Evolutionary conservation across 2,329 filamentous ascomycete genomes (phyloP).

Genomic region (Pseudocercospora musae): DNA sequence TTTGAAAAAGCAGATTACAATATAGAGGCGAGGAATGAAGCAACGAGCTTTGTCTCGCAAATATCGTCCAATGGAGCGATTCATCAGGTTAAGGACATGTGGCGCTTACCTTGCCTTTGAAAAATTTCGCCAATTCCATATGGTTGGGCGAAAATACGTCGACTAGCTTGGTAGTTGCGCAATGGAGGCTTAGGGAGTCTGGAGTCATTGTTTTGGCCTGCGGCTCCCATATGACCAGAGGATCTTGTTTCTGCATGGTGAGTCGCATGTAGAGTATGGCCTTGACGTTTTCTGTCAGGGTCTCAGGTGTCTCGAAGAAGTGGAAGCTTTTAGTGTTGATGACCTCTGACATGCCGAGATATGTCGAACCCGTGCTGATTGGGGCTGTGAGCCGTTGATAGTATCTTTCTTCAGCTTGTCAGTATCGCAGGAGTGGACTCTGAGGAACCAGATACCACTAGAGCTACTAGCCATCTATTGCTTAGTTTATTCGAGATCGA

Average conservation of each 20-base stretch:
- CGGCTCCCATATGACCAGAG: constrained; percentile 30
- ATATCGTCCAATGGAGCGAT: too few relatives aligned
- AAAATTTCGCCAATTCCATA: constrained; percentile 28
- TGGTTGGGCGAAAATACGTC: constrained; percentile 34
- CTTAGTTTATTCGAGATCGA: too few relatives aligned
- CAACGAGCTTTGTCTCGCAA: too few relatives aligned
- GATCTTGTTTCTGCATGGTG: not conserved
- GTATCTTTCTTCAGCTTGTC: constrained; percentile 11
- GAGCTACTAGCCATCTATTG: too few relatives aligned
- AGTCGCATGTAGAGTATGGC: constrained; percentile 4
- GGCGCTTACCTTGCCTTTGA: constrained; percentile 4
- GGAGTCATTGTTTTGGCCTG: constrained; percentile 28
- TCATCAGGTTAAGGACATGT: too few relatives aligned
- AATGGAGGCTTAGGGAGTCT: constrained; percentile 19
- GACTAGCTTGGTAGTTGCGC: constrained; percentile 15
- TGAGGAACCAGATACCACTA: too few relatives aligned
- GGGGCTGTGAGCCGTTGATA: constrained; percentile 27
- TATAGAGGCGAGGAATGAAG: too few relatives aligned
- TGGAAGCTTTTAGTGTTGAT: constrained; percentile 20
- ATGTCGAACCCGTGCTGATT: constrained; percentile 16
- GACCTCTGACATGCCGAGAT: constrained; percentile 10
- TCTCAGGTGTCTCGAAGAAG: constrained; percentile 27
- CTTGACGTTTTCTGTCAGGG: constrained; percentile 11
- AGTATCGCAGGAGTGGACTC: too few relatives aligned
- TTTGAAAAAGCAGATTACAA: too few relatives aligned